Conservation (phyloP, 202 grass and related monocot species). For the Zizania palustris region DNA sequence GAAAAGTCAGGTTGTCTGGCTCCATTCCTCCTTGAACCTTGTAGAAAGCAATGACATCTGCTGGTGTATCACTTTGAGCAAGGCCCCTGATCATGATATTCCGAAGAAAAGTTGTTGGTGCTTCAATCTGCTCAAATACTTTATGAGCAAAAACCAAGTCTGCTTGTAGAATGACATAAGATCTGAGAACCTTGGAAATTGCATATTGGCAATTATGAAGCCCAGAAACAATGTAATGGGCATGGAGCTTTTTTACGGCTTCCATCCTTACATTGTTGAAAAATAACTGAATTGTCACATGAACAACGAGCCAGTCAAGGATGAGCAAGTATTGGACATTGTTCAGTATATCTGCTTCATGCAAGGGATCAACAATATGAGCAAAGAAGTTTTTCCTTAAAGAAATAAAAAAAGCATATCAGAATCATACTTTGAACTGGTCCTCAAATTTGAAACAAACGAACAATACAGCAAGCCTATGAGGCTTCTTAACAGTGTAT, state of each 20-base stretch:
- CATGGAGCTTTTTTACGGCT: constrained; percentile 57
- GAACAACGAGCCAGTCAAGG: constrained; percentile 8
- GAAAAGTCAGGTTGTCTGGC: constrained; percentile 53
- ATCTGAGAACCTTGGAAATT: constrained; percentile 57
- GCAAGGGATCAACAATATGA: constrained; percentile 24
- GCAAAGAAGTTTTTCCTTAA: not conserved
- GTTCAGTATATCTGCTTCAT: constrained; percentile 36
- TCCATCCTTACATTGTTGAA: constrained; percentile 43
- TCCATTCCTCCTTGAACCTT: constrained; percentile 39
- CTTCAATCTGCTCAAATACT: constrained; percentile 55
- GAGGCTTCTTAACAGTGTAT: not conserved
- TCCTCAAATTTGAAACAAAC: not conserved
- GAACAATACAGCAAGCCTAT: not conserved
- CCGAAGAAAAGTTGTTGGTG: constrained; percentile 50
- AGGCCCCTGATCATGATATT: constrained; percentile 57
- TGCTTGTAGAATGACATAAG: constrained; percentile 44
- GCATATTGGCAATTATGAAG: constrained; percentile 41
- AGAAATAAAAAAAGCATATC: not conserved
- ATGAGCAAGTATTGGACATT: constrained; percentile 2
- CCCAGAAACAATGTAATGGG: constrained; percentile 49
- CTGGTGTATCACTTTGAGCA: constrained; percentile 50
- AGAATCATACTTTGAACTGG: not conserved
- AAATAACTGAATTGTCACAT: not conserved
- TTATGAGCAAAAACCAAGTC: constrained; percentile 44
- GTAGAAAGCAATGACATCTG: constrained; percentile 49